Conservation (phyloP, 1,139 yeast species). For the Nakaseomyces delphensis region DNA sequence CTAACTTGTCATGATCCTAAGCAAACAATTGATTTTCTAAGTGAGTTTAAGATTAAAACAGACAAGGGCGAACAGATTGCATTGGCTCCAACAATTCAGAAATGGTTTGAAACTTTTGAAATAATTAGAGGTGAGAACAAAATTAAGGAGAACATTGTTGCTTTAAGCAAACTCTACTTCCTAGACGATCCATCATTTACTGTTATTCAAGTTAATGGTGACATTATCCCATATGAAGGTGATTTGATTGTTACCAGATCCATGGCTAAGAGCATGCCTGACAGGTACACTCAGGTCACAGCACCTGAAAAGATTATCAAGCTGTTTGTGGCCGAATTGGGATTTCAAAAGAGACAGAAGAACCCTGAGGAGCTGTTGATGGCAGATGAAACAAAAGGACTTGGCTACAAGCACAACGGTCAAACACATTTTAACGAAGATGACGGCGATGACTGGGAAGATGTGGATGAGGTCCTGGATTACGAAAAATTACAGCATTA, state of each 20-base stretch:
- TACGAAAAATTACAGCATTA: constrained; percentile 50
- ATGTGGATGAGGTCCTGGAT: constrained; percentile 59
- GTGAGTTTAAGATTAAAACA: constrained; percentile 34
- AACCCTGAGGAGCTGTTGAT: constrained; percentile 32
- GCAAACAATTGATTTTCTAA: constrained; percentile 54
- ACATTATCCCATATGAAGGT: constrained; percentile 49
- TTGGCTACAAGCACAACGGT: constrained; percentile 18
- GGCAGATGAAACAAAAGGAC: constrained; percentile 14
- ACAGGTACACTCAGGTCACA: constrained; percentile 53
- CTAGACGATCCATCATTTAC: constrained; percentile 48
- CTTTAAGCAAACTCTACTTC: constrained; percentile 57
- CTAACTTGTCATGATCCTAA: constrained; percentile 53
- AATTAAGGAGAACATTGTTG: constrained; percentile 61
- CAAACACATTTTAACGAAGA: constrained; percentile 29
- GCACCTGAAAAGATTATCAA: constrained; percentile 68
- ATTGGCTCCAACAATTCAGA: constrained; percentile 46
- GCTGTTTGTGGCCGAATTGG: constrained; percentile 59
- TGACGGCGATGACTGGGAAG: constrained; percentile 69
- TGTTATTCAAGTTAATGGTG: constrained; percentile 61
- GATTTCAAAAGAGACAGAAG: constrained; percentile 46
- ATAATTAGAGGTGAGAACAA: constrained; percentile 70
- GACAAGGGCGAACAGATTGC: constrained; percentile 31
- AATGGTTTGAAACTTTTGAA: constrained; percentile 80
- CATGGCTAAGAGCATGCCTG: constrained; percentile 62
- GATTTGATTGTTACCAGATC: constrained; percentile 75